Evolutionary conservation across 768 basidiomycete genomes (phyloP), one percentile per base, ranked within the genome.

Genomic region (Leccinum boreale): DNA sequence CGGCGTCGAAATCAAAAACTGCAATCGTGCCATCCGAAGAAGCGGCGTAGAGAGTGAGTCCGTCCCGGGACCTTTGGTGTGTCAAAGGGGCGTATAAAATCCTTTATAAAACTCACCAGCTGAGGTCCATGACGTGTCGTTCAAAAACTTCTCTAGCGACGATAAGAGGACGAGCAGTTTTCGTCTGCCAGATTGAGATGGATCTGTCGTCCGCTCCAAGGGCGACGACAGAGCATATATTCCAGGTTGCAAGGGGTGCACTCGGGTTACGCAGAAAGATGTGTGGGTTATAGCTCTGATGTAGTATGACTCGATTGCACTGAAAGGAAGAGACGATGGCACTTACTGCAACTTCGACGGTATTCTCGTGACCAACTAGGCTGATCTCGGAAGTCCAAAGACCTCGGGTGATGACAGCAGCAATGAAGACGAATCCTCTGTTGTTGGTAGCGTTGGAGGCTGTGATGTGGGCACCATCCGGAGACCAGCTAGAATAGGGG

Each of bases 381-480:
- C 92, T 94, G 50, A 95, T 94, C 60, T 96, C 91, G 5, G 90
- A 89, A 4, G 86, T 87, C 93, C 94, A 98, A 11, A 87, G 81
- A 49, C 86, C 88, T 31, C 95, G 81, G 0, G 90, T 88, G 60
- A 99, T 95, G 23, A 98, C 94, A 7, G 94, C 92, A 3, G 96
- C 97, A 46, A 98, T 96, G 70, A 98, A 99, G 6, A 98, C 95
- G 56, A 94, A 94, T 19, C 95, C 95, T 62, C 89, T 87, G 65
- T 92, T 92, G 70, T 98, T 98, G 52, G 94, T 98, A 2, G 95
- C 94, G 67, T 98, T 98, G 1, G 96, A 96, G 1, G 95, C 92
- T 4, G 94, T 97, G 58, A 99, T 93, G 69, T 97, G 94, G 2
- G 96, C 92, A n/a, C 97, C 97, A 67, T 98, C 97, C 2, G 97